Base-by-base conservation (phyloP, 2,329 filamentous ascomycete genomes). In the Colletotrichum destructivum region DNA sequence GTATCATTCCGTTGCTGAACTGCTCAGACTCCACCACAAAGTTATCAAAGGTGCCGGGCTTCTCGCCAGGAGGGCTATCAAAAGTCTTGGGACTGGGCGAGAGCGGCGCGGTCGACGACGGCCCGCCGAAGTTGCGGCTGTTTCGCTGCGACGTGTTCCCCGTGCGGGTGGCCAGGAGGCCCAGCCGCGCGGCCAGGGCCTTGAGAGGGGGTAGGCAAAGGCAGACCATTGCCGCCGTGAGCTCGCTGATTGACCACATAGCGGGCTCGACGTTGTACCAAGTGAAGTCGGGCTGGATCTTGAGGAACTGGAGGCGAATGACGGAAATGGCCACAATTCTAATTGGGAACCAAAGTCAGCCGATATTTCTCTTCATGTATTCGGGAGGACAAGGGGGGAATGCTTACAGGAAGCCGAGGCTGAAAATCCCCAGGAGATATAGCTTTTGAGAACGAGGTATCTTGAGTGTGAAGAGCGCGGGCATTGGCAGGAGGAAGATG, bases 351-450 rank as follows among this genome's bases (percentile, higher is more conserved):
- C 46, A 40, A 6, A 15, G 1, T 59, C 40, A 40, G 55, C 11
- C 12, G 44, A 52, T 13, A 6, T 42, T n/a, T 4, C 31, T 42
- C 9, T n/a, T 38, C 5, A 26, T 38, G 40, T 13, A 9, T 12
- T 23, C 21, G 9, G 5, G 18, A 18, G 23, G 3, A 5, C 8
- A 11, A 11, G 35, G 35, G 35, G 9, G 35, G 35, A 8, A 49
- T 35, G 13, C 77, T 65, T 69, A 77, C 79, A 79, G 72, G 55
- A 78, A 77, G 13, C 77, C 78, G 11, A 79, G 74, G 35, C 74
- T 75, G 64, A 79, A 79, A 46, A 79, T 77, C 3, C 71, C 73
- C 4, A 78, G 13, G 1, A 79, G 73, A n/a, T 77, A 62, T 9
- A 72, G 16, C 62, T 76, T 78, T 44, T 79, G 78, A 12, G 60